phyloP scores from a whole-genome alignment of 345 rosid species.

The Excoecaria cochinchinensis region DNA sequence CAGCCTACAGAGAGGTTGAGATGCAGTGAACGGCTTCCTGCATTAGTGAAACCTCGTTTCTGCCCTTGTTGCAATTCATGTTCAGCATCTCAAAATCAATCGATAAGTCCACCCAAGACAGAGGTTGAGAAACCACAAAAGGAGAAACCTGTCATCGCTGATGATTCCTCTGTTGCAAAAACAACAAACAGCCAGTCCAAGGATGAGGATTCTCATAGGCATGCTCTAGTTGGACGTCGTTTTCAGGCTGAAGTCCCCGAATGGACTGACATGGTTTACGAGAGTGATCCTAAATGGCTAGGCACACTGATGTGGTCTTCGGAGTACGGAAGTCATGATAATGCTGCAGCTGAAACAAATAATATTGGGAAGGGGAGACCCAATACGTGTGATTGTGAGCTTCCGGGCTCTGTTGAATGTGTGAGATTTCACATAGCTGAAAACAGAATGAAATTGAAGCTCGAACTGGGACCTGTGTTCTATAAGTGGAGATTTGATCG shows the following conservation, averaged over 20 bases:
- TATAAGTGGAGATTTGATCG: slow-evolving; percentile 24
- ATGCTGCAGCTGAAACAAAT: background rate
- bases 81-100: slow-evolving; percentile 28
- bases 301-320: slow-evolving; percentile 29
- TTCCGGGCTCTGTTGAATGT: slow-evolving; percentile 29
- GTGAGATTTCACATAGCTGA: slow-evolving; percentile 34
- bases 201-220: slow-evolving; percentile 11
- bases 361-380: slow-evolving; percentile 31
- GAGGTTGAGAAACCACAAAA: slow-evolving; percentile 10
- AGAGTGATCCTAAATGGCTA: slow-evolving; percentile 30
- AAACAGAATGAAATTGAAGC: slow-evolving; percentile 31
- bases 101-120: slow-evolving; percentile 17
- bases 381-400: slow-evolving; percentile 20
- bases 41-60: slow-evolving; percentile 18
- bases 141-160: slow-evolving; percentile 12
- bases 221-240: slow-evolving; percentile 19
- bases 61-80: slow-evolving; percentile 38
- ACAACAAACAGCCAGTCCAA: background rate
- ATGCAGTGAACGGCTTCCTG: slow-evolving; percentile 19
- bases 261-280: slow-evolving; percentile 24
- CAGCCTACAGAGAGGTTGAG: slow-evolving; percentile 29
- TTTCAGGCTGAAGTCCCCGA: slow-evolving; percentile 35
- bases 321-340: background rate
- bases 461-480: slow-evolving; percentile 28
- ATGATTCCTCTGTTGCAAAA: background rate